Evolutionary conservation across 2,329 filamentous ascomycete species (phyloP), one percentile per base, ranked within the genome.

Genomic region (Fusarium sp.): DNA sequence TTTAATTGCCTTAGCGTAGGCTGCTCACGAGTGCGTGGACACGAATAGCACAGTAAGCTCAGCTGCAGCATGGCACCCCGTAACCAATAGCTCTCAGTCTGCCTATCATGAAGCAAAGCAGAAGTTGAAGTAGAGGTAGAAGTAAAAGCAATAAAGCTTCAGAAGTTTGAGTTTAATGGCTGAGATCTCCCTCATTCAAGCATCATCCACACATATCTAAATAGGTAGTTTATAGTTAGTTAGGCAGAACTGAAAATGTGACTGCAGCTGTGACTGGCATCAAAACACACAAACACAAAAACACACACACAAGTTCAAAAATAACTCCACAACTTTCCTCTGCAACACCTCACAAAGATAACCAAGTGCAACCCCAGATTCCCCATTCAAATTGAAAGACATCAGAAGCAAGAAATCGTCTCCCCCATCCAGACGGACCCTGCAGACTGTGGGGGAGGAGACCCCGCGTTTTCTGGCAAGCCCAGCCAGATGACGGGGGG

Each of bases 381-480:
- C 39, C 39, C 39, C 35, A 33, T 47, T 39, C 45, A 19, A 53
- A 52, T 35, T 10, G n/a, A 30, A 30, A 37, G 17, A 9, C 15
- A n/a, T n/a, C 35, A 37, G 35, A 53, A 62, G 30, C 22, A 53
- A 53, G 39, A 54, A 68, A 50, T 43, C 48, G 50, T 56, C 22
- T 56, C 32, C n/a, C 22, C 22, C 44, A 37, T 44, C 44, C 24
- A 24, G 24, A 24, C 24, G 67, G 66, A 73, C 68, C 68, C 67
- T 73, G 68, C 55, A 71, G 62, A 47, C 52, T 72, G 71, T 71
- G 61, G 65, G 64, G 48, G 46, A 62, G 45, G 53, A 69, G 62
- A 74, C 71, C 71, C 71, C 71, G 71, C 71, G 70, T 74, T 74
- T 73, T 70, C 55, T 52, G 65, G 37, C 41, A 56, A 49, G 53